Percentiles rank a stretch among this genome's conserved stretches.
Evolutionary conservation across 1,139 yeast genomes (phyloP).

Genomic region (Zygotorulaspora mrakii): DNA sequence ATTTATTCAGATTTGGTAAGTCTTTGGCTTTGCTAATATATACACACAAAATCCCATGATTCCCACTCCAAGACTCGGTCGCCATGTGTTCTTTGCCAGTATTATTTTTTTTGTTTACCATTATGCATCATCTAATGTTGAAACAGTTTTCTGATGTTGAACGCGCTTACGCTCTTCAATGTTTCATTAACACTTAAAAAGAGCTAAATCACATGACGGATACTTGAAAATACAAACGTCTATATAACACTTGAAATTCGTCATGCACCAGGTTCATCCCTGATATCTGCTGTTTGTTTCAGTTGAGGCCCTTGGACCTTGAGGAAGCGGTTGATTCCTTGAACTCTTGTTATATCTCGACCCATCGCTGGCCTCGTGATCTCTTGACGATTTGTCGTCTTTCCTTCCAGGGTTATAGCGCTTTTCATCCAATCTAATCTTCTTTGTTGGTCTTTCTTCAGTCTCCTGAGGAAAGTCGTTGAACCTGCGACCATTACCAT

Average conservation of each 20-base stretch:
- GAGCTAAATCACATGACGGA: constrained; percentile 5
- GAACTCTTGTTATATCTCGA: constrained; percentile 12
- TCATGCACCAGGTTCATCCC: constrained; percentile 11
- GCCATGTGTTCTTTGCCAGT: constrained; percentile 13
- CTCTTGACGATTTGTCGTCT: constrained; percentile 6
- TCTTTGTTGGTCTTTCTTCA: constrained; percentile 12
- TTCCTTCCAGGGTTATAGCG: constrained; percentile 7
- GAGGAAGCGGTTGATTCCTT: constrained; percentile 18
- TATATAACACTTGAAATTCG: not conserved
- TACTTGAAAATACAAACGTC: not conserved
- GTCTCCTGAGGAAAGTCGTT: constrained; percentile 3
- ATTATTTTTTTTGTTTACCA: not conserved
- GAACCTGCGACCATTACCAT: constrained; percentile 4
- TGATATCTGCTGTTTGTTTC: constrained; percentile 24
- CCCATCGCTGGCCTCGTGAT: constrained; percentile 7
- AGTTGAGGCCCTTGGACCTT: constrained; percentile 22
- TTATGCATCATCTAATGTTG: not conserved
- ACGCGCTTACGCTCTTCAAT: too few species aligned
- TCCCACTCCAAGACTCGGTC: constrained; percentile 30
- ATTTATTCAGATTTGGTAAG: constrained; percentile 72
- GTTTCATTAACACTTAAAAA: too few species aligned
- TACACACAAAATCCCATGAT: constrained; percentile 41
- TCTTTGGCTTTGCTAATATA: constrained; percentile 57
- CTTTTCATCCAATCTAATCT: constrained; percentile 11
- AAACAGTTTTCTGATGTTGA: too few species aligned